phyloP scores from a whole-genome alignment of 352 stramenopile species.

The Salisapilia sapeloensis region DNA sequence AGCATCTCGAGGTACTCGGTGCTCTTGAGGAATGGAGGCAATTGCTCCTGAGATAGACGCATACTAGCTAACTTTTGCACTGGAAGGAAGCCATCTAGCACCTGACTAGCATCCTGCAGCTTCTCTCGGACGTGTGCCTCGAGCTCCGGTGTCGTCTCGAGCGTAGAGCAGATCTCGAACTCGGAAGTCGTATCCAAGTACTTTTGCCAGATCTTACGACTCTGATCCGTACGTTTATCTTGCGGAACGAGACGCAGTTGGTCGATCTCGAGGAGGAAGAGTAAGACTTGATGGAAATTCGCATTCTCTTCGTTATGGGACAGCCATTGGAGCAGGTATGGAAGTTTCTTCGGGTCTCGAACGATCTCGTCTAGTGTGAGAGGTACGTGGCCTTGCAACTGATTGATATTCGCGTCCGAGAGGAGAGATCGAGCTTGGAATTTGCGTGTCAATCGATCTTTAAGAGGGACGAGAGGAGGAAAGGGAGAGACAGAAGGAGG shows the following conservation, averaged over 20 bases:
- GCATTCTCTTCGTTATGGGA: constrained; percentile 15
- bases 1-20: constrained; percentile 75
- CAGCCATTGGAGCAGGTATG: constrained; percentile 64
- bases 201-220: constrained; percentile 74
- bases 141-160: constrained; percentile 61
- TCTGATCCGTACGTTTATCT: constrained; percentile 44
- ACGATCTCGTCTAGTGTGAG: constrained; percentile 76
- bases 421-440: constrained; percentile 5
- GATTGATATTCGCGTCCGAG: constrained; percentile 41
- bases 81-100: constrained; percentile 61
- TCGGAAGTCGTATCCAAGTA: constrained; percentile 69
- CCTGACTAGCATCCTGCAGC: constrained; percentile 24
- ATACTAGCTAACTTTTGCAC: constrained; percentile 79
- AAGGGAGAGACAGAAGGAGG: too few relatives aligned
- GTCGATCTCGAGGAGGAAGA: constrained; percentile 73
- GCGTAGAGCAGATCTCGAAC: constrained; percentile 67
- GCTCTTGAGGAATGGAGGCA: constrained; percentile 74
- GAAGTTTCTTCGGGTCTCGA: constrained; percentile 74
- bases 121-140: constrained; percentile 59
- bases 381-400: constrained; percentile 57
- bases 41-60: constrained; percentile 58
- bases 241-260: constrained; percentile 56
- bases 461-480: not conserved
- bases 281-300: constrained; percentile 70
- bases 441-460: not conserved